phyloP scores from a whole-genome alignment of 225 moss, liverwort and hornwort species.

The Straminergon stramineum region DNA sequence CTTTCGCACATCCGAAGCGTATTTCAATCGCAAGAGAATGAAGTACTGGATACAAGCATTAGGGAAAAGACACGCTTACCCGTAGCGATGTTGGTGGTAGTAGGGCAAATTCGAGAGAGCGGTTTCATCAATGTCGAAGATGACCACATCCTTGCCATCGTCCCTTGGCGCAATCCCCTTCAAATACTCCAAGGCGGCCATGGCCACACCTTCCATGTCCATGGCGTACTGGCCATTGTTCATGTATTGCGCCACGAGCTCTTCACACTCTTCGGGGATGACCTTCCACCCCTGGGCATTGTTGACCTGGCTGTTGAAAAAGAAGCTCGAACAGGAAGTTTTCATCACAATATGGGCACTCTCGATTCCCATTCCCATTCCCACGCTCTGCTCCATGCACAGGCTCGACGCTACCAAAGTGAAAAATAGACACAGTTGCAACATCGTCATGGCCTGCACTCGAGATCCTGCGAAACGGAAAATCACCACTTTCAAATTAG shows the following conservation, averaged over 20 bases:
- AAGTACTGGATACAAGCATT: background rate
- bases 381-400: constrained; percentile 19
- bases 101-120: constrained; percentile 88
- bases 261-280: constrained; percentile 60
- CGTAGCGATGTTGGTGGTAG: constrained; percentile 66
- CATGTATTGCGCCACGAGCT: constrained; percentile 64
- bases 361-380: constrained; percentile 19
- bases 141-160: constrained; percentile 74
- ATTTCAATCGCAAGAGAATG: background rate
- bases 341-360: constrained; percentile 26
- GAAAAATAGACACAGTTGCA: constrained; percentile 1
- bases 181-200: constrained; percentile 24
- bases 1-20: background rate
- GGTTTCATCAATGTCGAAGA: constrained; percentile 91
- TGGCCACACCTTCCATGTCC: constrained; percentile 36
- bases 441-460: background rate
- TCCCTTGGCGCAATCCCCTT: constrained; percentile 10
- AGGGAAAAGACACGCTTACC: constrained; percentile 21
- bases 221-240: constrained; percentile 72
- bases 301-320: constrained; percentile 56
- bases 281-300: constrained; percentile 70
- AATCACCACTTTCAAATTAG: background rate
- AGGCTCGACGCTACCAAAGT: constrained; percentile 14
- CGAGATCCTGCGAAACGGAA: constrained; percentile 4
- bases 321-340: constrained; percentile 42